Conservation (phyloP, 495 filamentous ascomycete genomes). For the Lasiosphaeria ovina region DNA sequence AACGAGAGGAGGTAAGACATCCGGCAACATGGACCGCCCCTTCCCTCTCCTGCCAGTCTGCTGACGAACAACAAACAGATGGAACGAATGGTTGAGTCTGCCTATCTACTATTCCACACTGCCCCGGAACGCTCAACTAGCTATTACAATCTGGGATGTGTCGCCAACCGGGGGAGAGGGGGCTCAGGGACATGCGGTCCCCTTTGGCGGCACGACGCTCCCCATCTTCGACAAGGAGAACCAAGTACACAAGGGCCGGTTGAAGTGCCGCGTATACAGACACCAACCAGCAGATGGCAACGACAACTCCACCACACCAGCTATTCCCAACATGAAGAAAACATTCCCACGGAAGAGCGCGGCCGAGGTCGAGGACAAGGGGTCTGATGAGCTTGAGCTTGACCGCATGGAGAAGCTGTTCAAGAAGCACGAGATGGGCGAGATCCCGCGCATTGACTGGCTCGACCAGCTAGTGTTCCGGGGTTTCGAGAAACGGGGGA, state of each 20-base stretch:
- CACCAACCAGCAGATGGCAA: constrained; percentile 84
- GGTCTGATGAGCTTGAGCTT: constrained; percentile 74
- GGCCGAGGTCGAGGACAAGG: constrained; percentile 48
- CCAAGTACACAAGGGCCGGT: constrained; percentile 81
- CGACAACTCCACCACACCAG: constrained; percentile 75
- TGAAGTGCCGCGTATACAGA: constrained; percentile 84
- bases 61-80: constrained; percentile 32
- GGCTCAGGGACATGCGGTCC: constrained; percentile 69
- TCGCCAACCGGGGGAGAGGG: constrained; percentile 69
- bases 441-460: constrained; percentile 90
- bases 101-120: constrained; percentile 79
- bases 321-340: constrained; percentile 48
- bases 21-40: no score
- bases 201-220: constrained; percentile 93
- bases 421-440: constrained; percentile 98
- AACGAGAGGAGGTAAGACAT: constrained; percentile 51
- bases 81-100: constrained; percentile 95
- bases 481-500: constrained; percentile 71
- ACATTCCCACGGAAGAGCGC: constrained; percentile 48
- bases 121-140: constrained; percentile 75
- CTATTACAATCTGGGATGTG: constrained; percentile 94
- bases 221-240: constrained; percentile 87
- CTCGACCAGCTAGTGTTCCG: constrained; percentile 91
- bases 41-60: background rate
- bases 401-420: constrained; percentile 82